Evolutionary conservation across 2,329 filamentous ascomycete genomes (phyloP).

Genomic region (Exophiala xenobiotica): DNA sequence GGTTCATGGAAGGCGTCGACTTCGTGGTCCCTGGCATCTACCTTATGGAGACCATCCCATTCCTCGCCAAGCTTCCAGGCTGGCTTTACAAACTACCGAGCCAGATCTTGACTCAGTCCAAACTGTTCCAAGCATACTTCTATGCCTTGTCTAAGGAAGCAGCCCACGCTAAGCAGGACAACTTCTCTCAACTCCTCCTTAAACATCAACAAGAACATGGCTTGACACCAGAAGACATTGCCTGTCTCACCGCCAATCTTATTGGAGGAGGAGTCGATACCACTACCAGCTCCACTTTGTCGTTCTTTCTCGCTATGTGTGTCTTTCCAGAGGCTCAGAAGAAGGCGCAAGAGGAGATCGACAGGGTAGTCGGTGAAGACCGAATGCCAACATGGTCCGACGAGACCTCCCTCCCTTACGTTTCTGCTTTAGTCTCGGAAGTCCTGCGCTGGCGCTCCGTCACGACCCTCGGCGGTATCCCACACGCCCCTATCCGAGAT

Average conservation of each 20-base stretch:
- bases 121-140: not conserved
- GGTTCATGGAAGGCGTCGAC: slow-evolving; percentile 3
- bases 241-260: slow-evolving; percentile 47
- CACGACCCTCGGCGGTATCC: slow-evolving; percentile 40
- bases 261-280: slow-evolving; percentile 33
- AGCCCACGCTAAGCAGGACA: not conserved
- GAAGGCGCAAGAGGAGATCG: slow-evolving; percentile 35
- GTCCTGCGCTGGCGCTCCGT: slow-evolving; percentile 42
- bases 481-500: slow-evolving; percentile 45
- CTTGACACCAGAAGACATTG: slow-evolving; percentile 47
- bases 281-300: slow-evolving; percentile 31
- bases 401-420: slow-evolving; percentile 35
- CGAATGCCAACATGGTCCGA: slow-evolving; percentile 31
- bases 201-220: slow-evolving; percentile 40
- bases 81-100: not conserved
- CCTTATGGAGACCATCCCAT: not conserved
- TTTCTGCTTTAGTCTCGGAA: slow-evolving; percentile 35
- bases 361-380: slow-evolving; percentile 31
- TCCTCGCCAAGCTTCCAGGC: slow-evolving; percentile 31
- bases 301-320: slow-evolving; percentile 28
- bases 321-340: not conserved
- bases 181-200: not conserved
- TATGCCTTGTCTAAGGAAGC: not conserved
- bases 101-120: not conserved
- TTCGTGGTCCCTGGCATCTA: not conserved